Percentiles rank a stretch among this genome's conserved stretches.
Conservation (phyloP, 2,329 filamentous ascomycete genomes). For the Fusarium marasasianum region DNA sequence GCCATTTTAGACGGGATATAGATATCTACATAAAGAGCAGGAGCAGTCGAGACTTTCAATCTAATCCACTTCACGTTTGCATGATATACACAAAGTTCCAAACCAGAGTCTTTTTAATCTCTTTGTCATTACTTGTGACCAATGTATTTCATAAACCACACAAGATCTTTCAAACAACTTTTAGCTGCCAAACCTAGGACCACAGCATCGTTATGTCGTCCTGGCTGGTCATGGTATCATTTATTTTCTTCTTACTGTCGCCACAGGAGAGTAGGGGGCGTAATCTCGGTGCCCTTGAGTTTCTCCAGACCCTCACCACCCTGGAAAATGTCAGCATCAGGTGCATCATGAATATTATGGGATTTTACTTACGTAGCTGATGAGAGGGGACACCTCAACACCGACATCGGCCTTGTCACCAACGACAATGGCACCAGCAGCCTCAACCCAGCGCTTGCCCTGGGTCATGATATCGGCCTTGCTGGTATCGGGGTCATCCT, state of each 20-base stretch:
- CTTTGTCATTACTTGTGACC: constrained; percentile 19
- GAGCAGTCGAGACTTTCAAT: constrained; percentile 27
- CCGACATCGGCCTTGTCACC: constrained; percentile 73
- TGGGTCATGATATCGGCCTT: constrained; percentile 89
- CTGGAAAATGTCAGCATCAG: constrained; percentile 47
- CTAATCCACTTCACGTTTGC: constrained; percentile 11
- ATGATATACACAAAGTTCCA: neutral
- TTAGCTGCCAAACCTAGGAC: constrained; percentile 12
- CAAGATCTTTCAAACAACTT: constrained; percentile 1
- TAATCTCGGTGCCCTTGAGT: constrained; percentile 62
- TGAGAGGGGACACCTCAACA: constrained; percentile 89
- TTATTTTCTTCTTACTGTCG: constrained; percentile 46
- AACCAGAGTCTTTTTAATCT: neutral
- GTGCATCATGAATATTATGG: neutral
- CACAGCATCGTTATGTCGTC: constrained; percentile 28
- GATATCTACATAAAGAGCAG: constrained; percentile 25
- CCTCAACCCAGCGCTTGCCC: constrained; percentile 85
- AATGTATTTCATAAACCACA: neutral
- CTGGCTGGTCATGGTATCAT: constrained; percentile 26
- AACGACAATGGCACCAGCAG: constrained; percentile 78
- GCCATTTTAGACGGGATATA: constrained; percentile 35
- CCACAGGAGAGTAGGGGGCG: constrained; percentile 63
- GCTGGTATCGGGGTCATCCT: constrained; percentile 95
- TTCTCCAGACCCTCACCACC: constrained; percentile 71
- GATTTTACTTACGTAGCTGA: constrained; percentile 85